Conservation (phyloP, 192 early-diverging fungal genomes). For the Backusella liffmaniae region DNA sequence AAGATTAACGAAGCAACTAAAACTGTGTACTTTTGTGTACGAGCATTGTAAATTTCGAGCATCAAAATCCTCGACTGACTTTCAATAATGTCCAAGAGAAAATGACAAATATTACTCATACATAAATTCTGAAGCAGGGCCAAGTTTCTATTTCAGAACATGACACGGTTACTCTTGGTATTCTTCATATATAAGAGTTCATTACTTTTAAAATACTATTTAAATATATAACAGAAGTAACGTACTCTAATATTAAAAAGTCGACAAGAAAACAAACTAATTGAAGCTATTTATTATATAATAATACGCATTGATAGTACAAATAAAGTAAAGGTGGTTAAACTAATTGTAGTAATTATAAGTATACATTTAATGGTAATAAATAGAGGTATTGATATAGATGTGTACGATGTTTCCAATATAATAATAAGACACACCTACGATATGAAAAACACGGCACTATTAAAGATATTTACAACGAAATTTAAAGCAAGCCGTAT, state of each 20-base stretch:
- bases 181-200: no score
- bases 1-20: not conserved
- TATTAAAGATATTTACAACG: not conserved
- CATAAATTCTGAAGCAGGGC: not conserved
- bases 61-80: not conserved
- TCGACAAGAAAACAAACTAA: not conserved
- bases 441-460: not conserved
- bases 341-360: not conserved
- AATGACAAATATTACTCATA: not conserved
- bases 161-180: no score
- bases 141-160: no score
- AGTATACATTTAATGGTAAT: not conserved
- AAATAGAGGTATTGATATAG: not conserved
- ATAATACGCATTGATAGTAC: not conserved
- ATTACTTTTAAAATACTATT: no score
- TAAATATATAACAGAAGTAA: no score
- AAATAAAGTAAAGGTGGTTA: not conserved
- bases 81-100: not conserved
- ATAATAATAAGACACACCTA: no score
- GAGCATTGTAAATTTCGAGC: not conserved
- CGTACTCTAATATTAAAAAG: not conserved
- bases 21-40: not conserved
- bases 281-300: not conserved
- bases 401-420: no score
- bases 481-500: no score